Evolutionary conservation across 345 rosid genomes (phyloP), one percentile per base, ranked within the genome.

Genomic region (Nasturtium officinale): DNA sequence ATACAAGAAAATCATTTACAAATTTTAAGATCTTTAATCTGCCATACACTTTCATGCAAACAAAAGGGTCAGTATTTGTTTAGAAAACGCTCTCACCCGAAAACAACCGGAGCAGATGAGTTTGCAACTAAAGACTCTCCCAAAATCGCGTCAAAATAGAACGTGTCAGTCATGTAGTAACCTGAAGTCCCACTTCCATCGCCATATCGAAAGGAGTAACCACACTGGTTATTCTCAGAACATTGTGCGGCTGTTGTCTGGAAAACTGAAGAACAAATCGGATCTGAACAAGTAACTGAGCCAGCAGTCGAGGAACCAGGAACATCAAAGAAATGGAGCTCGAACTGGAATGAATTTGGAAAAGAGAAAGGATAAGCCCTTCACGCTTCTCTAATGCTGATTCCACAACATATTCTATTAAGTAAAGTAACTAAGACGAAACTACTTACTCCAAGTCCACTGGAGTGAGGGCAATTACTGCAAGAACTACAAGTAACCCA

Each of bases 161-260:
- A 82, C 20, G 78, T 69, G 75, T 91, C 99, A 20, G 85, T 69
- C 37, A 95, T 82, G 73, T 95, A 95, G 79, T 81, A 83, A 73
- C 99, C 99, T 1, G 93, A 81, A 57, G 99, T 91, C 78, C 97
- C 99, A 75, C 99, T 95, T 76, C 88, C 89, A 78, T 95, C 99
- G 50, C 96, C 97, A 71, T 95, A 95, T 37, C 85, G 88, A 73
- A 91, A 95, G 9, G 96, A 74, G 82, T 95, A 95, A 65, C 89
- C 76, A 43, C 99, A 95, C 76, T 77, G 96, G 74, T 90, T 85
- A 67, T 78, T 83, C 83, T 83, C 82, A 42, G 87, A 74, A 51
- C 97, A 95, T 26, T 89, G 84, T 51, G 87, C 82, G 33, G 89
- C 86, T 20, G 92, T 78, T 12, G 90, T 87, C 71, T 83, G 96